A percentile compares a stretch with the other conserved stretches of the same genome.
Evolutionary conservation across 1,284 basidiomycete species (phyloP).

Genomic region (Pascua sp.): DNA sequence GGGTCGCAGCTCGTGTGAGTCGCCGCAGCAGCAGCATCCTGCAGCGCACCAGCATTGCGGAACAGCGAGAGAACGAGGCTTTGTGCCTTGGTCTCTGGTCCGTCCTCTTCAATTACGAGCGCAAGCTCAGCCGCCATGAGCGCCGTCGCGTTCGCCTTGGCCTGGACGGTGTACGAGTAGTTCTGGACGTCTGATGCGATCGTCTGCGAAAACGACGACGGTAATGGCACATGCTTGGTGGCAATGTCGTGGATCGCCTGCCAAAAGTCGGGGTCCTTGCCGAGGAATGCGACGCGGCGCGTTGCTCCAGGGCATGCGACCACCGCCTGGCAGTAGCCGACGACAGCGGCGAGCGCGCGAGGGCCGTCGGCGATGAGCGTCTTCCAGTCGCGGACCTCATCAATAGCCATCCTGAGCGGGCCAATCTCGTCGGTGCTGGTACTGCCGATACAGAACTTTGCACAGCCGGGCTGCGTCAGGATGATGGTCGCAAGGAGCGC

Average conservation of each 20-base stretch:
- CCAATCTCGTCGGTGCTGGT: slow-evolving; percentile 44
- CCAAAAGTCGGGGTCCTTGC: slow-evolving; percentile 34
- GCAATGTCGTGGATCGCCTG: slow-evolving; percentile 34
- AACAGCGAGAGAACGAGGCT: slow-evolving; percentile 37
- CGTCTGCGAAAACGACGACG: slow-evolving; percentile 37
- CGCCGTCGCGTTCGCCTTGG: slow-evolving; percentile 41
- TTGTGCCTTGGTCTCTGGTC: slow-evolving; percentile 31
- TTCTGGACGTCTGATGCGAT: slow-evolving; percentile 35
- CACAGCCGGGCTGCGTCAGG: slow-evolving; percentile 81
- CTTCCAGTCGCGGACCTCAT: slow-evolving; percentile 61
- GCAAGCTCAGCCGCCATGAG: slow-evolving; percentile 35
- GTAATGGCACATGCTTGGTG: slow-evolving; percentile 30
- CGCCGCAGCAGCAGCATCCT: slow-evolving; percentile 30
- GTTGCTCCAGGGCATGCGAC: slow-evolving; percentile 27
- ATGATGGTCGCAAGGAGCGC: slow-evolving; percentile 75
- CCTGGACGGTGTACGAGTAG: slow-evolving; percentile 61
- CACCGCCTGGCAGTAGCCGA: slow-evolving; percentile 74
- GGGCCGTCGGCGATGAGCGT: slow-evolving; percentile 70
- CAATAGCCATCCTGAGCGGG: slow-evolving; percentile 55
- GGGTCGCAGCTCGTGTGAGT: slow-evolving; percentile 36
- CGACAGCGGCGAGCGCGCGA: slow-evolving; percentile 66
- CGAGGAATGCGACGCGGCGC: slow-evolving; percentile 22
- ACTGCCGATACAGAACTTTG: slow-evolving; percentile 71
- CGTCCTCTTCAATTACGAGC: slow-evolving; percentile 25
- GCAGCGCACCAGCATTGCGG: slow-evolving; percentile 38